A percentile compares a stretch with the other conserved stretches of the same genome.
phyloP scores from a whole-genome alignment of 805 yeast species.

The Kodamaea kakaduensis region DNA sequence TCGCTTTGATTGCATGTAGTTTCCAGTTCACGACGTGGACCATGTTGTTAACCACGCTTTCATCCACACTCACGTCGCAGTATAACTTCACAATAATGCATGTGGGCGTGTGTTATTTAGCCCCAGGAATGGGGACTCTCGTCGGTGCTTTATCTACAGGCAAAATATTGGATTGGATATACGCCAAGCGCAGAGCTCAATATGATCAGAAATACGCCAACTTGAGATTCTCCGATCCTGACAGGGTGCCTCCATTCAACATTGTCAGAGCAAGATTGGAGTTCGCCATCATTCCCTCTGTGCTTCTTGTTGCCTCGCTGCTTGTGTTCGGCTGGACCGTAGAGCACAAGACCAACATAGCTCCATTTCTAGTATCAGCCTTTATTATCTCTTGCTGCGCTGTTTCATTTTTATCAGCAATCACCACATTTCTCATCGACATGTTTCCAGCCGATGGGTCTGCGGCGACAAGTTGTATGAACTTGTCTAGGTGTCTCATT shows the following conservation, averaged over 20 bases:
- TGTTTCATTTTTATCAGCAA: constrained; percentile 52
- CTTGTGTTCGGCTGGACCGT: constrained; percentile 75
- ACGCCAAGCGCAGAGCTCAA: constrained; percentile 27
- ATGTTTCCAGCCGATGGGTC: constrained; percentile 67
- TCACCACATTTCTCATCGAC: constrained; percentile 72
- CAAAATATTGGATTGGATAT: constrained; percentile 48
- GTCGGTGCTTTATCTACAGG: constrained; percentile 61
- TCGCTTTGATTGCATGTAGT: constrained; percentile 54
- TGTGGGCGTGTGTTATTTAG: constrained; percentile 69
- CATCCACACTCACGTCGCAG: constrained; percentile 46
- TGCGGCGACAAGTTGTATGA: constrained; percentile 69
- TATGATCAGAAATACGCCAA: constrained; percentile 24
- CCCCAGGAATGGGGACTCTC: constrained; percentile 68
- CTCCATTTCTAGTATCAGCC: constrained; percentile 55
- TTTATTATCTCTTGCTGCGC: constrained; percentile 57
- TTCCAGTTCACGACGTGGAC: constrained; percentile 69
- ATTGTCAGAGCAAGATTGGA: constrained; percentile 52
- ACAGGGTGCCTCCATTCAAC: constrained; percentile 38
- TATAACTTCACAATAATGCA: constrained; percentile 52
- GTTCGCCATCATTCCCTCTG: constrained; percentile 38
- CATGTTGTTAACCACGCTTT: constrained; percentile 59
- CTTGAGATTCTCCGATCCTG: constrained; percentile 4
- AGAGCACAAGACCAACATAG: constrained; percentile 41
- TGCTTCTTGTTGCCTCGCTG: constrained; percentile 38
- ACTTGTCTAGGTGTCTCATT: constrained; percentile 66